Percentiles rank a stretch among this genome's conserved stretches.
Conservation (phyloP, 106 monocot genomes). For the Allium sativum region DNA sequence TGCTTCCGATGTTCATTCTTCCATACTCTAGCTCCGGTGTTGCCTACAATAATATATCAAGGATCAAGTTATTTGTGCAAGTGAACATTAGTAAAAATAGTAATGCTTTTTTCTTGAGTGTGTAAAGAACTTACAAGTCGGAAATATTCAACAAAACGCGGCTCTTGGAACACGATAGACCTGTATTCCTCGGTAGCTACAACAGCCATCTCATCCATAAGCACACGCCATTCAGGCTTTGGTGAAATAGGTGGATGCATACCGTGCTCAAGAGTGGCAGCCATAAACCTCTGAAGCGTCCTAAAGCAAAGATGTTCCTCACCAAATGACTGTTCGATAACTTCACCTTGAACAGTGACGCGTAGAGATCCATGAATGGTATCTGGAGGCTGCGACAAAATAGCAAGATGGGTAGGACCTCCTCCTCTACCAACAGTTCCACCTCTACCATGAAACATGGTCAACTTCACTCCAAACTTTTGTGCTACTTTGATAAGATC, state of each 20-base stretch:
- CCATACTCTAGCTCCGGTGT: constrained; percentile 97
- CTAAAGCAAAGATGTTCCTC: constrained; percentile 94
- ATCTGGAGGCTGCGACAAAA: constrained; percentile 82
- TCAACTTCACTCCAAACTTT: constrained; percentile 74
- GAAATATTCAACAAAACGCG: constrained; percentile 95
- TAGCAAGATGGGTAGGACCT: constrained; percentile 81
- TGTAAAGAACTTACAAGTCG: constrained; percentile 36
- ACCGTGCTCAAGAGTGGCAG: constrained; percentile 94
- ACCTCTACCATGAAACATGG: constrained; percentile 96
- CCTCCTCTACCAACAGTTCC: constrained; percentile 89
- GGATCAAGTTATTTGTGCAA: neutral
- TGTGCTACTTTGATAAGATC: constrained; percentile 82
- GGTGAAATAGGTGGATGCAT: constrained; percentile 88
- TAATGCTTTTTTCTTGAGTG: neutral
- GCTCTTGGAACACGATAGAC: constrained; percentile 80
- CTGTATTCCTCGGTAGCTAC: constrained; percentile 77
- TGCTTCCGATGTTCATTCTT: constrained; percentile 97
- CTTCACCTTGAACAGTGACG: constrained; percentile 88
- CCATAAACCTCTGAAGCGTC: constrained; percentile 86
- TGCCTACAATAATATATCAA: constrained; percentile 33
- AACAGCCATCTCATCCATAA: constrained; percentile 91
- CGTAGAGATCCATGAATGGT: constrained; percentile 77
- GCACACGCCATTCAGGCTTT: constrained; percentile 82
- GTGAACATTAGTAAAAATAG: neutral
- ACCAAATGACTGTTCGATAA: constrained; percentile 93